These are phyloP conservation scores for Citrullus amarus DNA, from an alignment of 306 rosid species.

Conservation along the genomic window DNA sequence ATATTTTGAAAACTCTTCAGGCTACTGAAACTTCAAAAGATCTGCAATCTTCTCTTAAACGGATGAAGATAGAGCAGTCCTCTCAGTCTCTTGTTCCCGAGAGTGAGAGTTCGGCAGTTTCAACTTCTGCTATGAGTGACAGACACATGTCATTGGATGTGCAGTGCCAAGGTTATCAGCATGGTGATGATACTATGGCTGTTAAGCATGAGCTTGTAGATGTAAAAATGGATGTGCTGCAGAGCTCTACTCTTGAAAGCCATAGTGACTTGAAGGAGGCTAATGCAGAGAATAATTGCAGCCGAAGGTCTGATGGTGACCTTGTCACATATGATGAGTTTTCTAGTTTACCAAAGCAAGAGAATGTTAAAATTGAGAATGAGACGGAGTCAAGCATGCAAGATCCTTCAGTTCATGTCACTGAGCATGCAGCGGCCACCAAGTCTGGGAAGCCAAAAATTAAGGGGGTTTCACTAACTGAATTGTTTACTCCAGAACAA, in stretches of 20 bases:
- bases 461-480: slow-evolving; percentile 86
- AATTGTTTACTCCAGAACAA: slow-evolving; percentile 90
- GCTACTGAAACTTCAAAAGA: slow-evolving; percentile 52
- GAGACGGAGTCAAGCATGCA: slow-evolving; percentile 49
- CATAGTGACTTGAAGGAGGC: slow-evolving; percentile 41
- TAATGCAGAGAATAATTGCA: slow-evolving; percentile 25
- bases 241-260: slow-evolving; percentile 27
- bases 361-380: slow-evolving; percentile 52
- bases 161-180: slow-evolving; percentile 39
- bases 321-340: slow-evolving; percentile 36
- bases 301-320: slow-evolving; percentile 29
- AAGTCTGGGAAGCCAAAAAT: slow-evolving; percentile 97
- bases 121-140: slow-evolving; percentile 37
- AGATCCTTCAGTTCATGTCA: slow-evolving; percentile 35
- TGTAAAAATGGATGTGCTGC: slow-evolving; percentile 47
- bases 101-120: slow-evolving; percentile 34
- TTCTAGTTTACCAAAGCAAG: slow-evolving; percentile 41
- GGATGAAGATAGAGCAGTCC: slow-evolving; percentile 72
- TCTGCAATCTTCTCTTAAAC: slow-evolving; percentile 62
- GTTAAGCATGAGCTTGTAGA: slow-evolving; percentile 46
- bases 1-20: slow-evolving; percentile 32
- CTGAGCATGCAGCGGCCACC: slow-evolving; percentile 52
- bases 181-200: slow-evolving; percentile 30
- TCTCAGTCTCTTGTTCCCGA: slow-evolving; percentile 40
- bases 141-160: slow-evolving; percentile 31